Percentiles rank a stretch among this genome's conserved stretches.
Conservation (phyloP, 345 rosid genomes). For the Kandelia obovata region DNA sequence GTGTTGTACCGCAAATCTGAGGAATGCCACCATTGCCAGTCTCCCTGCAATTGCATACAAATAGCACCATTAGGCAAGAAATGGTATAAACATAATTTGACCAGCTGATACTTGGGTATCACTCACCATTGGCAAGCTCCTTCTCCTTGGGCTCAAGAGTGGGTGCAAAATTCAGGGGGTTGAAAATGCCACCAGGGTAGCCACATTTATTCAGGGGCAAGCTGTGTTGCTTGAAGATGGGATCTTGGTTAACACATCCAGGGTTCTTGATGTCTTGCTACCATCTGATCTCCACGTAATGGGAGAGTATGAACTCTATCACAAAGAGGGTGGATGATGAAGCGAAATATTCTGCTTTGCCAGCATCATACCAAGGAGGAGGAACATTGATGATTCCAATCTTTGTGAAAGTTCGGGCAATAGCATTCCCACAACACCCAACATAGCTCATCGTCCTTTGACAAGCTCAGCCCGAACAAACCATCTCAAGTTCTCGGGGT, state of each 20-base stretch:
- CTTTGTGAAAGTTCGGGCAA: conserved; percentile 87
- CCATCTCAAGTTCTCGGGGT: conserved; percentile 92
- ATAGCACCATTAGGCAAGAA: not conserved
- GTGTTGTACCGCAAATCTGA: conserved; percentile 81
- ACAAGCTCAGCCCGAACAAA: conserved; percentile 89
- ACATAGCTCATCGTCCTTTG: conserved; percentile 89
- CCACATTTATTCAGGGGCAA: conserved; percentile 78
- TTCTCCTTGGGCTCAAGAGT: conserved; percentile 90
- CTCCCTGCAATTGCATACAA: conserved; percentile 58
- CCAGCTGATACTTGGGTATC: not conserved
- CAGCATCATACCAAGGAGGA: conserved; percentile 76
- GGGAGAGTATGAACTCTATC: conserved; percentile 92
- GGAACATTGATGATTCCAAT: conserved; percentile 77
- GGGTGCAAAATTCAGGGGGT: conserved; percentile 89
- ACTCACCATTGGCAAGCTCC: conserved; percentile 84
- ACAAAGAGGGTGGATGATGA: conserved; percentile 90
- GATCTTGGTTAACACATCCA: conserved; percentile 95
- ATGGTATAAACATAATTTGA: not conserved
- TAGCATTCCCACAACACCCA: conserved; percentile 91
- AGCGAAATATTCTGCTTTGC: conserved; percentile 84
- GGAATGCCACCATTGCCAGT: conserved; percentile 94
- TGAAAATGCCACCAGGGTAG: conserved; percentile 88
- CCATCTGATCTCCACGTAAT: conserved; percentile 93
- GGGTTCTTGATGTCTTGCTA: conserved; percentile 99
- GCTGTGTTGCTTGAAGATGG: conserved; percentile 96